Base-by-base conservation (phyloP, 2,329 filamentous ascomycete genomes). In the Cordyceps farinosa region DNA sequence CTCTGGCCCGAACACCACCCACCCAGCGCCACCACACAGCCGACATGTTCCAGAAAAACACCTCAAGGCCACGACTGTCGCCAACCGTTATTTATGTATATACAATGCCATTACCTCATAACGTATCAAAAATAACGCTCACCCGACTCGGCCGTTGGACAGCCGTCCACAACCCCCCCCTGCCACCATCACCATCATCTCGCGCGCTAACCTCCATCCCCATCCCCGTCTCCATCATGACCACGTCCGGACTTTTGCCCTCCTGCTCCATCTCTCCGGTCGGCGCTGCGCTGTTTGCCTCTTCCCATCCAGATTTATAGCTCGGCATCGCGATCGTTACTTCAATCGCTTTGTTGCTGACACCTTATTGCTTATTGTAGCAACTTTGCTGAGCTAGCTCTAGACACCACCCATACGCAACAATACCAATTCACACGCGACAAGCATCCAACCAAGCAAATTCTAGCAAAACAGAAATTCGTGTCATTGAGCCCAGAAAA, bases 401-500 rank as follows among this genome's bases (percentile, higher is more conserved):
- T 17, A 1, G 5, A 17, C 17, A 27, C 1, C 48, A 52, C n/a
- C 5, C 34, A 38, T 32, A 22, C 10, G 30, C 17, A 53, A 32
- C 13, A 11, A 32, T 8, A 3, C 3, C 17, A 34, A 42, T 42
- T 11, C 27, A 55, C 27, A 13, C 36, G 38, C 36, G 27, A 55
- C 7, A 32, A 29, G 13, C 29, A 36, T 2, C 22, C 13, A 27
- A 55, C 11, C 11, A n/a, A 27, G 13, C 32, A 30, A 1, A 22
- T 42, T 48, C 32, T 42, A 56, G 42, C 45, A 51, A 51, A 56
- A 27, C 36, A 32, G 38, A 61, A 62, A 36, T 51, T 56, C 60
- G 56, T 56, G 17, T 62, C 60, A 56, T 62, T 56, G 55, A 63
- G 48, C 62, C 62, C 62, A 63, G 50, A 63, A 59, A 63, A 63